Evolutionary conservation across 768 basidiomycete species (phyloP).

Genomic region (Mycena olivaceomarginata): DNA sequence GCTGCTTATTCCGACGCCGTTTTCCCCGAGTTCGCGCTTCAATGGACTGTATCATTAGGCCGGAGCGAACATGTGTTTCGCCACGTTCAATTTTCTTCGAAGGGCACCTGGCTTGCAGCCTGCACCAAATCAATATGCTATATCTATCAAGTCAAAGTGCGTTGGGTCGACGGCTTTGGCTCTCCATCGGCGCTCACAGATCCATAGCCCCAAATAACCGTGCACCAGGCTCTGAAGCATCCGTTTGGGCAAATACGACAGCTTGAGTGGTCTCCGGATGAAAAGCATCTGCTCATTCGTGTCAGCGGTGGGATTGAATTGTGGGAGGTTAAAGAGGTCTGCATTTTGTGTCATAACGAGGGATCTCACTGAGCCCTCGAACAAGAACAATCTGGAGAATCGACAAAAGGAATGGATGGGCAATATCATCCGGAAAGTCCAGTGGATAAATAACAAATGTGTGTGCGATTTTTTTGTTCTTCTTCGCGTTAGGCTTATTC

Average conservation of each 20-base stretch:
- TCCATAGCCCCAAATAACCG: slow-evolving; percentile 23
- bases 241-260: slow-evolving; percentile 32
- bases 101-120: slow-evolving; percentile 35
- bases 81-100: slow-evolving; percentile 32
- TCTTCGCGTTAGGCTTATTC: background rate
- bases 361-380: background rate
- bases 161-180: background rate
- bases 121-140: slow-evolving; percentile 32
- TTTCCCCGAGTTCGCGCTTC: slow-evolving; percentile 20
- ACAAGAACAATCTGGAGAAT: slow-evolving; percentile 26
- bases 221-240: slow-evolving; percentile 31
- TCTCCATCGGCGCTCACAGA: background rate
- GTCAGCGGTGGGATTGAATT: slow-evolving; percentile 34
- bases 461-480: background rate
- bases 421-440: slow-evolving; percentile 25
- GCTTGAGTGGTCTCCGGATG: slow-evolving; percentile 34
- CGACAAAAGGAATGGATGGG: slow-evolving; percentile 38
- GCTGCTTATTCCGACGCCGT: slow-evolving; percentile 30
- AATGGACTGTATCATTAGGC: slow-evolving; percentile 2
- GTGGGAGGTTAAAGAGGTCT: slow-evolving; percentile 32
- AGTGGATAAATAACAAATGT: slow-evolving; percentile 19
- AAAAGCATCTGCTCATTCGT: slow-evolving; percentile 28
- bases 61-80: slow-evolving; percentile 14
- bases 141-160: slow-evolving; percentile 31
- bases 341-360: background rate